Base-by-base conservation (phyloP, 768 basidiomycete genomes). In the Royoungia palumana region DNA sequence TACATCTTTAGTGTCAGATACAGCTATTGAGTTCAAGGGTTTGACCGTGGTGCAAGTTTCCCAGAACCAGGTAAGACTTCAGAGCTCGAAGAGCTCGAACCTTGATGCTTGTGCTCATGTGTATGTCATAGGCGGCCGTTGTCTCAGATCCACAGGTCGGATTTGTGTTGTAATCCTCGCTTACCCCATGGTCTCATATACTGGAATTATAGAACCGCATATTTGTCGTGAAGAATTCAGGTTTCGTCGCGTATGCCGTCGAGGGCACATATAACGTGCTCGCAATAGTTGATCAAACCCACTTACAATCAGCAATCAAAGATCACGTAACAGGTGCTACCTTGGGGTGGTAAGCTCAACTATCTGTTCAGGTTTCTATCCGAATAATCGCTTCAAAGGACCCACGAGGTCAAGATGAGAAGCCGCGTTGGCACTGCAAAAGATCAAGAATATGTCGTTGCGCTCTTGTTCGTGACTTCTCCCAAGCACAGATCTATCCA, bases 31-130 rank as follows among this genome's bases (percentile, higher is more conserved):
- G 54, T 90, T 90, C 64, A 76, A 82, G 41, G 89, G 89, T 42
- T 70, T 92, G 51, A 89, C 85, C 0, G 75, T 87, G n/a, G 88
- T 92, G 0, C 89, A 92, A 60, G 90, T 91, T 19, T 87, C 87
- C 1, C 89, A 91, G 72, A 92, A 92, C 60, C 82, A 84, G 60
- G 85, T 69, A 40, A 46, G 51, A 44, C 20, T 13, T 11, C 3
- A 0, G 24, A 45, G 50, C 35, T 12, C 7, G 8, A 37, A 0
- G 24, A 45, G 50, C 35, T 12, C 7, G 8, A 37, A 38, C 34
- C 12, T 42, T 21, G 28, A 36, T 10, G 35, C 27, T 55, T 5
- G 20, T 24, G 34, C 24, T 36, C 16, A 54, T 28, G 30, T 32
- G 1, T n/a, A 25, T 16, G 14, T 22, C 27, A 4, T 11, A 73